A percentile compares a stretch with the other conserved stretches of the same genome.
These are phyloP conservation scores for Aureobasidium sp. DNA, from an alignment of 2,329 filamentous ascomycete species.

Conservation along the genomic window DNA sequence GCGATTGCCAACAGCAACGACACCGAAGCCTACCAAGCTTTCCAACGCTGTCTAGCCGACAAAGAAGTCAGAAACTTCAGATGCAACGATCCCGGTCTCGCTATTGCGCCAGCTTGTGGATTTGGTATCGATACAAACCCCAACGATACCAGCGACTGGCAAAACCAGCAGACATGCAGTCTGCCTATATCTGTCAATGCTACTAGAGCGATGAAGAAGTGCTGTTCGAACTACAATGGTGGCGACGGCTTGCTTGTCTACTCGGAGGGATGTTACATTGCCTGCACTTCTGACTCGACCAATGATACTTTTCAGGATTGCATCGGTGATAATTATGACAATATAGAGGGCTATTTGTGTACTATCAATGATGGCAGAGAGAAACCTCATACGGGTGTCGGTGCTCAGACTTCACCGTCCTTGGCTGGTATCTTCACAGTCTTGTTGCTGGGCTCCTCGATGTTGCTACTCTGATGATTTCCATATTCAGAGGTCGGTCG, in stretches of 20 bases:
- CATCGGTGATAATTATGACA: neutral
- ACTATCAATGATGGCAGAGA: neutral
- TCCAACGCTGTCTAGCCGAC: neutral
- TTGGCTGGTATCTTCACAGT: neutral
- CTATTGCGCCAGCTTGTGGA: no score
- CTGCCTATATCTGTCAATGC: neutral
- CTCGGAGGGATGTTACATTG: neutral
- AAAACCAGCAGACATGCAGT: neutral
- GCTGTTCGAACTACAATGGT: neutral
- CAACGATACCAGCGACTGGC: neutral
- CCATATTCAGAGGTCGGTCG: no score
- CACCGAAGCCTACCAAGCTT: neutral
- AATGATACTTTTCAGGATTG: neutral
- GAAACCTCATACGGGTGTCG: neutral
- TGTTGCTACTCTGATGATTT: neutral
- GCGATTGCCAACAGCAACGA: neutral
- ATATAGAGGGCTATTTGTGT: neutral
- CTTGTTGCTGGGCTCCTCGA: neutral
- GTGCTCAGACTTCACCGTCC: neutral
- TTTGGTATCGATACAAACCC: neutral
- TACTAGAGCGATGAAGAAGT: neutral
- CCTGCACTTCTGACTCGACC: neutral
- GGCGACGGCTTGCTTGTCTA: neutral
- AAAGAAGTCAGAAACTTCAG: neutral
- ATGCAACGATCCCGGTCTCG: neutral